Evolutionary conservation across 345 rosid species (phyloP), one percentile per base, ranked within the genome.

Genomic region (Acer campestre): DNA sequence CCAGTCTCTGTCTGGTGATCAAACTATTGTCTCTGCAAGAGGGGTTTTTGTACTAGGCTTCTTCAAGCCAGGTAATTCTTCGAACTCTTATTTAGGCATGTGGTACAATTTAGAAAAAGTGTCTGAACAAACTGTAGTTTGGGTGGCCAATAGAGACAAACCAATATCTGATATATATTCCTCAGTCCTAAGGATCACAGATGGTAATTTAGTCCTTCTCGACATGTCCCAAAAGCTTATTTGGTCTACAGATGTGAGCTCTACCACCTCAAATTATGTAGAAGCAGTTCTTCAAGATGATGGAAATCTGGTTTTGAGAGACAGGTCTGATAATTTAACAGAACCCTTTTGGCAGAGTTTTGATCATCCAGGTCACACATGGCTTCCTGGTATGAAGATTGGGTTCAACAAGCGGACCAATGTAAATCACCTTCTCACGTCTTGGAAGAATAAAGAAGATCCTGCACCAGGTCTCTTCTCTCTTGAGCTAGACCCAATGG

Each of bases 401-500:
- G 87, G 86, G 53, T 68, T 78, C 2, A 72, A 90, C 74, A 92
- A 85, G 78, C 73, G 63, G 29, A 87, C 84, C 12, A 77, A 71
- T 0, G 79, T n/a, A 44, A 85, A 74, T 55, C 88, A 79, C 67
- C 79, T 53, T n/a, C 88, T 94, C 7, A 76, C 79, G 16, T 90
- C 91, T 0, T 94, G 93, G 97, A 92, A 78, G 76, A 92, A 70
- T 72, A 5, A 1, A 0, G 87, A 86, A 7, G 88, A 94, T 73
- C 94, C 98, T 10, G 81, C 93, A 8, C 87, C 89, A 7, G 95
- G 95, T 73, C 88, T 85, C 59, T 94, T 85, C 82, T 87, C 97
- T 61, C 82, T 92, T 7, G 86, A 85, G 82, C 80, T 89, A 17
- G 83, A 82, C 29, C 90, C 88, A 1, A 71, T 87, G 1, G 71